Base-by-base conservation (phyloP, 352 stramenopile genomes). In the Thraustotheca clavata region DNA sequence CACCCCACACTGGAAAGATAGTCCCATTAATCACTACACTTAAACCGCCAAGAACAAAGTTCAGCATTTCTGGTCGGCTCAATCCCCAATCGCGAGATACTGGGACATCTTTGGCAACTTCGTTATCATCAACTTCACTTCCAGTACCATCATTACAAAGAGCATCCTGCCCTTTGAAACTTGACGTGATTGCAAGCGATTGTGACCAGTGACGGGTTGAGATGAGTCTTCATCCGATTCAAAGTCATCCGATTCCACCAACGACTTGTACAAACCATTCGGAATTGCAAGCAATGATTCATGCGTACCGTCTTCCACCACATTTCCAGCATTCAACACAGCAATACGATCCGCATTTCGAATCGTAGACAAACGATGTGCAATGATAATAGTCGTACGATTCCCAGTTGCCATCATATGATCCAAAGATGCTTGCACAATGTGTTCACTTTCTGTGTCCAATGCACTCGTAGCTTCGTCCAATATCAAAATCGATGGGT, bases 391-490 rank as follows among this genome's bases (percentile, higher is more conserved):
- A 4, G 83, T 83, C 20, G 89, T 96, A 6, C 75, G 73, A 22
- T 71, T 98, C 5, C 88, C 71, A 26, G 71, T 59, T 9, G 65
- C 60, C n/a, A 83, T 60, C 27, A 94, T 61, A 3, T 33, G 18
- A 39, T 91, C 69, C 18, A 98, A 73, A 20, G 91, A 92, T 39
- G 91, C 78, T 69, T 98, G 92, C 27, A 98, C 87, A 20, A 79
- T 77, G 16, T 80, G 80, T 71, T 95, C 86, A 61, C 70, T 85
- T 62, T 86, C 71, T 3, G 71, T 67, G 52, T 96, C 85, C 7
- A 94, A 67, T 12, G 84, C 87, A 52, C 70, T 82, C n/a, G 87
- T 95, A 14, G 87, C 87, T 67, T 96, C 88, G 67, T 96, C 88
- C 12, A 96, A 59, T 4, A 97, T 47, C n/a, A 97, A 75, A 20